A percentile compares a stretch with the other conserved stretches of the same genome.
These are phyloP conservation scores for Lentithecium fluviatile DNA, from an alignment of 495 filamentous ascomycete genomes.

Conservation along the genomic window DNA sequence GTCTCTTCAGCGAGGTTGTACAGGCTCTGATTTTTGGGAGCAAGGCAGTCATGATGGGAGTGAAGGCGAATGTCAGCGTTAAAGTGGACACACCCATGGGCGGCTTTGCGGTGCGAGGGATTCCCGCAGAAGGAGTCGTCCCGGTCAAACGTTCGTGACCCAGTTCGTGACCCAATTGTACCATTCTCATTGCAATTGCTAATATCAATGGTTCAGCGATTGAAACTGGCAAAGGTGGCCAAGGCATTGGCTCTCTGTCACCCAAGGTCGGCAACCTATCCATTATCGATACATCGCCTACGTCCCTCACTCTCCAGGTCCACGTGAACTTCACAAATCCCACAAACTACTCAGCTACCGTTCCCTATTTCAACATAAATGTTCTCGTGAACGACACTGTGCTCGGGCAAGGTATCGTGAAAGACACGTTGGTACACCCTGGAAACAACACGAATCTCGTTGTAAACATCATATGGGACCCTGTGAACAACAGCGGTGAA, in stretches of 20 bases:
- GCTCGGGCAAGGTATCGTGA: conserved; percentile 69
- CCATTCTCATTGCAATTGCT: conserved; percentile 25
- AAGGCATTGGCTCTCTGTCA: conserved; percentile 51
- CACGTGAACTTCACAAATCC: conserved; percentile 84
- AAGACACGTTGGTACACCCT: conserved; percentile 57
- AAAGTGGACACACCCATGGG: conserved; percentile 77
- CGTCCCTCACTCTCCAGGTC: conserved; percentile 66
- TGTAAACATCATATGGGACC: conserved; percentile 74
- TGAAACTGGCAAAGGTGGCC: conserved; percentile 40
- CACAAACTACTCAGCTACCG: conserved; percentile 72
- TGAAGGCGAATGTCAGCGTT: conserved; percentile 82
- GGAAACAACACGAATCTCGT: conserved; percentile 71
- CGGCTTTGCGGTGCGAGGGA: conserved; percentile 69
- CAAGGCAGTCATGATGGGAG: conserved; percentile 59
- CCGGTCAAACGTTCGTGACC: conserved; percentile 68
- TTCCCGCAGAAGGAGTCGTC: conserved; percentile 82
- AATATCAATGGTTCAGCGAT: conserved; percentile 42
- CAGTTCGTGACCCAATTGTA: conserved; percentile 48
- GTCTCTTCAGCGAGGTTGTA: conserved; percentile 72
- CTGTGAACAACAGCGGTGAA: conserved; percentile 58
- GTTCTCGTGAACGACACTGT: conserved; percentile 69
- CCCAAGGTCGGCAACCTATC: conserved; percentile 64
- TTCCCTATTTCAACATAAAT: conserved; percentile 77
- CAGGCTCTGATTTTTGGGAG: conserved; percentile 71
- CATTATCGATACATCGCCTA: conserved; percentile 65